A percentile compares a stretch with the other conserved stretches of the same genome.
Conservation (phyloP, 345 rosid genomes). For the Corchorus olitorius region DNA sequence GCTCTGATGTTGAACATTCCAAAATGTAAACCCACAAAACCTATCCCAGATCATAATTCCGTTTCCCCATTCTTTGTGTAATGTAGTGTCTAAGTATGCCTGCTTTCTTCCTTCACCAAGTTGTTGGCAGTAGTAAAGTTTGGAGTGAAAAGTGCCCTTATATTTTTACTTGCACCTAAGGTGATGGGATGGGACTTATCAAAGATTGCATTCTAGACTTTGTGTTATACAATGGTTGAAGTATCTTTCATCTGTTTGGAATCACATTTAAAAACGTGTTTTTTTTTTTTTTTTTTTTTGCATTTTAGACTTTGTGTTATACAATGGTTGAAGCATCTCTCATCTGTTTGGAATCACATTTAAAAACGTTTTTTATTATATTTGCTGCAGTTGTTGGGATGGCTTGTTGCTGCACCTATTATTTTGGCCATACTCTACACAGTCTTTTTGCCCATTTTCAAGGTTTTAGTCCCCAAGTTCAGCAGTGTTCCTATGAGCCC, state of each 20-base stretch:
- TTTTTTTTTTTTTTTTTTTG: neutral
- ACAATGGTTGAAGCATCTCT: neutral
- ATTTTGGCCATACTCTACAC: slow-evolving; percentile 46
- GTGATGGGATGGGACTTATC: neutral
- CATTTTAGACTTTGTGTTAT: neutral
- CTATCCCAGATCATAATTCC: neutral
- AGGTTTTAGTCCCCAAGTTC: slow-evolving; percentile 59
- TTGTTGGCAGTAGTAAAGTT: neutral
- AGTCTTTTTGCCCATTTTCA: slow-evolving; percentile 57
- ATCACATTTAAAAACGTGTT: neutral
- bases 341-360: neutral
- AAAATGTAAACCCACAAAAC: neutral
- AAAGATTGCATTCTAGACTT: neutral
- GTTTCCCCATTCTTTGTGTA: slow-evolving; percentile 1
- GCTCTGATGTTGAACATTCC: neutral
- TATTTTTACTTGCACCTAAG: neutral
- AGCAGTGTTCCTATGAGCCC: slow-evolving; percentile 45
- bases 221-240: neutral
- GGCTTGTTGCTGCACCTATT: slow-evolving; percentile 67
- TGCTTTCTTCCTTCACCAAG: neutral
- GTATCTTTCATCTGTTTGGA: neutral
- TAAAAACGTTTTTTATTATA: slow-evolving; percentile 10
- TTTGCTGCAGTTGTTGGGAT: slow-evolving; percentile 67
- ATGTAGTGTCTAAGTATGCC: neutral
- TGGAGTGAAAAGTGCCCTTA: neutral